Evolutionary conservation across 2,329 filamentous ascomycete species (phyloP), one percentile per base, ranked within the genome.

Genomic region (Plectosphaerella plurivora): DNA sequence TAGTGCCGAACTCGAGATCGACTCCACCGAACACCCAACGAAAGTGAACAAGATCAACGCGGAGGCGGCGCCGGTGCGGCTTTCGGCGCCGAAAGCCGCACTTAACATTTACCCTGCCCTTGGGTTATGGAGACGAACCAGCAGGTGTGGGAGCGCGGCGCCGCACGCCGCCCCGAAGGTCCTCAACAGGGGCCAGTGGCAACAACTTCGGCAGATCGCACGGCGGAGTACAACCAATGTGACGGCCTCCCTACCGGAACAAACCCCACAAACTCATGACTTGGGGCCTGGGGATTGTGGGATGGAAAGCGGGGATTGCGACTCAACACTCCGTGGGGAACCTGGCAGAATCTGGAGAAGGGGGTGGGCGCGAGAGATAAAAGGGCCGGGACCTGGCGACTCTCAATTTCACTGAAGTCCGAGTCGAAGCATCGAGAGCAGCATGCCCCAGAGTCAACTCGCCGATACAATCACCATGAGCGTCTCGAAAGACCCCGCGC

Each of bases 401-500:
- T 37, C 11, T 7, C 35, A 3, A 3, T 37, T 37, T 7, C 35
- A 37, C 8, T n/a, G 35, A 37, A 3, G 11, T 37, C 11, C 35
- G 15, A 37, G 11, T 37, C 35, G 35, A 11, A 12, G 11, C 35
- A 37, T n/a, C 35, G 22, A 41, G 12, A 9, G 15, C 37, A 15
- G 15, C 11, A n/a, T 16, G 15, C 18, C 4, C n/a, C 12, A 15
- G 37, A 15, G 37, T 9, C 37, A 41, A 41, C n/a, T 33, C 16
- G 24, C 18, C 16, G 24, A 36, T 28, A 47, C 20, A 25, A 20
- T 7, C 18, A n/a, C 24, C 18, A 56, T 56, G 54, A 14, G 52
- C 11, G 22, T 3, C 10, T 20, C 39, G 3, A 47, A 41, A 15
- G 47, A 51, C 4, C 36, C 50, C 1, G 15, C 28, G n/a, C 47